Conservation (phyloP, 305 asterid species). For the Solanum aculeatissimum region DNA sequence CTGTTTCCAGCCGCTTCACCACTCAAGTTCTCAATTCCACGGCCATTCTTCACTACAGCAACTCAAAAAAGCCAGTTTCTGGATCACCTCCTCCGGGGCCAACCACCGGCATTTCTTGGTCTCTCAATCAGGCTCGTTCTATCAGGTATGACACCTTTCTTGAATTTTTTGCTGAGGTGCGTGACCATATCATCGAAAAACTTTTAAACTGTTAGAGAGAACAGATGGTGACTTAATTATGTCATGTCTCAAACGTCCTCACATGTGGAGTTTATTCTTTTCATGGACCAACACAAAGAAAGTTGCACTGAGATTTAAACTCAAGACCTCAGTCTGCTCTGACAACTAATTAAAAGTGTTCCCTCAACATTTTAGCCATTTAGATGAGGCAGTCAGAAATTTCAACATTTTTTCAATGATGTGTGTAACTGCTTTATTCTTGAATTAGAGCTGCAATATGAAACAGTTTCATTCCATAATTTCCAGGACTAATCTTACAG, state of each 20-base stretch:
- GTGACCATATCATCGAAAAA: background rate
- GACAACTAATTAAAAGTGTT: too few species aligned
- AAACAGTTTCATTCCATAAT: background rate
- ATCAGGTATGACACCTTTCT: conserved; percentile 25
- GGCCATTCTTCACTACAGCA: conserved; percentile 42
- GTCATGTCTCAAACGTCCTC: background rate
- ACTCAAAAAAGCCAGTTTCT: conserved; percentile 25
- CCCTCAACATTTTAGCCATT: too few species aligned
- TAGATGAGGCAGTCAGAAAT: background rate
- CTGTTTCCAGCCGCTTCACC: conserved; percentile 45
- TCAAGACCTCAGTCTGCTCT: too few species aligned
- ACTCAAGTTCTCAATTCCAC: conserved; percentile 35
- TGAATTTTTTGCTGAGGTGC: background rate
- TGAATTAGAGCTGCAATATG: background rate
- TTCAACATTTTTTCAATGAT: background rate
- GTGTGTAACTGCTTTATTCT: background rate
- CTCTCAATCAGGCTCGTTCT: conserved; percentile 60
- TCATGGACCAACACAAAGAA: background rate
- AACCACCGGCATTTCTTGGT: conserved; percentile 19
- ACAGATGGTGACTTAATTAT: background rate
- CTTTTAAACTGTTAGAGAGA: background rate
- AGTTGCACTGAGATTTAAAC: too few species aligned
- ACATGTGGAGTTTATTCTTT: background rate
- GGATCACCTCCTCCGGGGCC: conserved; percentile 37
- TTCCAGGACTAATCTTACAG: conserved; percentile 57